phyloP scores from a whole-genome alignment of 768 basidiomycete species.

The Lactarius tabidus region DNA sequence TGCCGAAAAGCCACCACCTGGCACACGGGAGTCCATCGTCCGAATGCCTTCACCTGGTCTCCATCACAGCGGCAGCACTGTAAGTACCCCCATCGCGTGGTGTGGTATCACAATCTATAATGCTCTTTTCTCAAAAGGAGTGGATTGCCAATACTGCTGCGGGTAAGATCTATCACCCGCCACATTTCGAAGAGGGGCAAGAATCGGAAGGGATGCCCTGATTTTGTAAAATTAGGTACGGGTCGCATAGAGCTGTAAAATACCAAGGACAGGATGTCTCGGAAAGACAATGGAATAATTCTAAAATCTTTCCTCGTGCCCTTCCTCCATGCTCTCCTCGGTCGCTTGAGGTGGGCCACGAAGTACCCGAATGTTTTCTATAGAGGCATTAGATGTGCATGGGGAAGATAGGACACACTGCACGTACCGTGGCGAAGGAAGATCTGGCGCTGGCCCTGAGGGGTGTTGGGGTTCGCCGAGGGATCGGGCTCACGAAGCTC shows the following conservation, averaged over 20 bases:
- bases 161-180: constrained; percentile 24
- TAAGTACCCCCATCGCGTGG: constrained; percentile 8
- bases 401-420: neutral
- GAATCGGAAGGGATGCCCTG: constrained; percentile 19
- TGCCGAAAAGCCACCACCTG: constrained; percentile 17
- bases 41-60: constrained; percentile 26
- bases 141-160: constrained; percentile 19
- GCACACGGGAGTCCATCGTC: constrained; percentile 16
- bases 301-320: constrained; percentile 13
- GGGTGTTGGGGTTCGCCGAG: constrained; percentile 59
- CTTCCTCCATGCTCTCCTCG: constrained; percentile 27
- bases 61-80: constrained; percentile 19
- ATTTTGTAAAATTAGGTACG: constrained; percentile 8
- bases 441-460: constrained; percentile 75
- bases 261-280: neutral
- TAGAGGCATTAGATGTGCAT: constrained; percentile 3
- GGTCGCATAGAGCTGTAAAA: neutral
- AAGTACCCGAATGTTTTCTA: constrained; percentile 56
- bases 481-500: constrained; percentile 72
- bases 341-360: constrained; percentile 12
- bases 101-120: neutral
- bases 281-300: constrained; percentile 3
- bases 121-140: constrained; percentile 8
- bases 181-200: constrained; percentile 22
- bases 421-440: constrained; percentile 72